Conservation (phyloP, 202 grass and related monocot species). For the Schoenoplectus tabernaemontani region DNA sequence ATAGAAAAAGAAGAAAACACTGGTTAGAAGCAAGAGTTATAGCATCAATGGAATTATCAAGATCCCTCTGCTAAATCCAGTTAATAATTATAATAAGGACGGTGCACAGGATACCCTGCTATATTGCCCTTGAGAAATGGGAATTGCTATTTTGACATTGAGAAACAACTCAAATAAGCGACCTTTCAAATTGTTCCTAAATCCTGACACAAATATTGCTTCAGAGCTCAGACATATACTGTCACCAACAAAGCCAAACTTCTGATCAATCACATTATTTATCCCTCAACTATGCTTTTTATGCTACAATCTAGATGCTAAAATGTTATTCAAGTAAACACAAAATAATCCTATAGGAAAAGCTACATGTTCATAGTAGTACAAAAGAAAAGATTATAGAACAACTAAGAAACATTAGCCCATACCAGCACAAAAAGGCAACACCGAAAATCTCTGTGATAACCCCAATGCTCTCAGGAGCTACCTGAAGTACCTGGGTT, state of each 20-base stretch:
- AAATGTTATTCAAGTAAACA: not conserved
- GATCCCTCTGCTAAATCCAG: no score
- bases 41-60: no score
- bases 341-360: not conserved
- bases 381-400: not conserved
- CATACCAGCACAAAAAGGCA: not conserved
- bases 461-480: not conserved
- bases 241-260: not conserved
- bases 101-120: not conserved
- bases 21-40: not conserved
- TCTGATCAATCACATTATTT: not conserved
- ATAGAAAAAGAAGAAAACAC: not conserved
- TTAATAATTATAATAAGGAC: not conserved
- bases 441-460: not conserved
- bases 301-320: not conserved
- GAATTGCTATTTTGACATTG: not conserved
- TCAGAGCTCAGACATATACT: not conserved
- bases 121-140: not conserved
- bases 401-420: not conserved
- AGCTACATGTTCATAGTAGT: not conserved
- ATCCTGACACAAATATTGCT: not conserved
- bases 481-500: not conserved
- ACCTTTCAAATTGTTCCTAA: not conserved
- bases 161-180: not conserved
- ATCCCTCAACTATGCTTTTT: not conserved